These are phyloP conservation scores for Calocybe cyanea DNA, from an alignment of 768 basidiomycete species.

Conservation along the genomic window DNA sequence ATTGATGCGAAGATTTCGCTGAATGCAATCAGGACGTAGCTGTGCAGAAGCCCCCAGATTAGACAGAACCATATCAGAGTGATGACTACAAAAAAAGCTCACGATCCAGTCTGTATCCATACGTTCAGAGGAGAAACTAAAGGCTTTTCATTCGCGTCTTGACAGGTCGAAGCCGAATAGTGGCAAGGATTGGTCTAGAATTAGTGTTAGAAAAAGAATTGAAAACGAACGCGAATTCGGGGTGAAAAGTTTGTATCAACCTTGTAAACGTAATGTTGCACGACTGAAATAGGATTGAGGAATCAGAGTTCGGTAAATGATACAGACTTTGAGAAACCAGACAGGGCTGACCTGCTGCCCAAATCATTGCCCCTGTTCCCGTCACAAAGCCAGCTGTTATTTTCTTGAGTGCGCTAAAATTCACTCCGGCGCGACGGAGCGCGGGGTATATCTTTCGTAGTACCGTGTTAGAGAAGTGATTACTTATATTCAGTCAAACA, in stretches of 20 bases:
- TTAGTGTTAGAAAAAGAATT: slow-evolving; percentile 28
- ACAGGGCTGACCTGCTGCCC: slow-evolving; percentile 48
- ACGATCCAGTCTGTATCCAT: slow-evolving; percentile 74
- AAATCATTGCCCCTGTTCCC: slow-evolving; percentile 57
- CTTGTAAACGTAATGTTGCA: slow-evolving; percentile 76
- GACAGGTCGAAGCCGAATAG: slow-evolving; percentile 49
- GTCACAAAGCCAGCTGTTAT: slow-evolving; percentile 56
- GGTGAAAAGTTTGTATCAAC: slow-evolving; percentile 30
- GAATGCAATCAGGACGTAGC: slow-evolving; percentile 64
- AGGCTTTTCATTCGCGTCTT: slow-evolving; percentile 31
- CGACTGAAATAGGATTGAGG: slow-evolving; percentile 40
- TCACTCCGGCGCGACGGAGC: slow-evolving; percentile 46
- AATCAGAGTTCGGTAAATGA: no score
- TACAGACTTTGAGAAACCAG: no score
- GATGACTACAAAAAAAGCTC: slow-evolving; percentile 20
- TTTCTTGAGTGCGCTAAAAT: slow-evolving; percentile 57
- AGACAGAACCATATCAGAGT: not conserved
- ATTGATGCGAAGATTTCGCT: slow-evolving; percentile 80
- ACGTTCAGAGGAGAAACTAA: slow-evolving; percentile 65
- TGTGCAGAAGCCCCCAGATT: slow-evolving; percentile 18
- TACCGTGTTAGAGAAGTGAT: not conserved
- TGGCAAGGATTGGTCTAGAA: slow-evolving; percentile 46
- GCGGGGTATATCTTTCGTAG: slow-evolving; percentile 49
- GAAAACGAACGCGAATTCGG: not conserved
- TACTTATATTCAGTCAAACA: not conserved